Conservation (phyloP, 805 yeast species). For the Ogataea allantospora region DNA sequence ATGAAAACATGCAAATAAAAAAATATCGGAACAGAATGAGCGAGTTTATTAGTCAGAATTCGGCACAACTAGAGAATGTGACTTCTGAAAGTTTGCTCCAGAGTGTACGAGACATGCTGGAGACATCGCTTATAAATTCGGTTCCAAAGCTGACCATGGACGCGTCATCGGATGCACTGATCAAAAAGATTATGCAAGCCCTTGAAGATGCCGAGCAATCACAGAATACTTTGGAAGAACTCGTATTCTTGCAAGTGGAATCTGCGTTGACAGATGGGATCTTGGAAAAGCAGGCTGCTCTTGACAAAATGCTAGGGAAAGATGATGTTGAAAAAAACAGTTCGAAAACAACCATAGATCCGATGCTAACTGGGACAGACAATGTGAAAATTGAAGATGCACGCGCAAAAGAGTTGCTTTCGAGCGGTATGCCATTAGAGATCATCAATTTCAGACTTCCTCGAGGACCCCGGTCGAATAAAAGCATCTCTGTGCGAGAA, state of each 20-base stretch:
- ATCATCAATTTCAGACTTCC: constrained; percentile 13
- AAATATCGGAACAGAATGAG: background rate
- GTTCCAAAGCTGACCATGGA: background rate
- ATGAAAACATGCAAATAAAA: too few species aligned
- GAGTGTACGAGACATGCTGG: background rate
- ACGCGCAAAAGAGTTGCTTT: background rate
- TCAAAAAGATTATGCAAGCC: background rate
- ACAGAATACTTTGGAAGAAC: background rate
- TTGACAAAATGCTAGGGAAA: background rate
- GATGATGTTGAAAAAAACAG: background rate
- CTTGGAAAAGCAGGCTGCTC: background rate
- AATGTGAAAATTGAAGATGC: background rate
- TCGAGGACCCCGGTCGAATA: constrained; percentile 18
- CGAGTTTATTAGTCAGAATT: too few species aligned
- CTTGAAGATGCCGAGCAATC: background rate
- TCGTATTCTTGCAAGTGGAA: background rate
- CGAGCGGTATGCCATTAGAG: constrained; percentile 6
- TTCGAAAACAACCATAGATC: background rate
- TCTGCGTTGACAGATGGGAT: background rate
- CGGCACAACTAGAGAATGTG: too few species aligned
- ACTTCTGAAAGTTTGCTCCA: background rate
- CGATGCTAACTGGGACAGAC: background rate
- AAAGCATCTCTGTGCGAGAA: constrained; percentile 13
- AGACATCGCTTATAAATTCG: background rate
- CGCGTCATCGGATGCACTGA: background rate